Evolutionary conservation across 2,329 filamentous ascomycete species (phyloP).

Genomic region (Trematosphaeria pertusa): DNA sequence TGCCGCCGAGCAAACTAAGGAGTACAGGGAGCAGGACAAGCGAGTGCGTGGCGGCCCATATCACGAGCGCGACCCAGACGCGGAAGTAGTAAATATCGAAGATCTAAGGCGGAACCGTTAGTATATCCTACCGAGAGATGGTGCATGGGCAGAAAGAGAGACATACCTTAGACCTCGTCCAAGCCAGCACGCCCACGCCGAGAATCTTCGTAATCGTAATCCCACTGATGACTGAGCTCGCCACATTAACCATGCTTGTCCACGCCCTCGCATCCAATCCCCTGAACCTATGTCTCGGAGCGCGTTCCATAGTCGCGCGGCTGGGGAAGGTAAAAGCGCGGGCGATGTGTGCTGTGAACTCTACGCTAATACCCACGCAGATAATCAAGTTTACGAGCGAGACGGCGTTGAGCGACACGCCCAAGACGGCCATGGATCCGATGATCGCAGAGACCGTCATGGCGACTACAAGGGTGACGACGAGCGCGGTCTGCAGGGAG

Average conservation of each 20-base stretch:
- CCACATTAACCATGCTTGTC: slow-evolving; percentile 93
- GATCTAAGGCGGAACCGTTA: slow-evolving; percentile 67
- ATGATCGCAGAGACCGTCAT: slow-evolving; percentile 97
- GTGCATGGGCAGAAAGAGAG: neutral
- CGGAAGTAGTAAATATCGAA: slow-evolving; percentile 99
- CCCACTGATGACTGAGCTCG: slow-evolving; percentile 91
- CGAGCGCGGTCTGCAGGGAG: slow-evolving; percentile 78
- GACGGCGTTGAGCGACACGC: slow-evolving; percentile 92
- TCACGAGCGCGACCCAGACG: slow-evolving; percentile 89
- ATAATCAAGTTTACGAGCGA: slow-evolving; percentile 96
- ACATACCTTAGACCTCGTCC: slow-evolving; percentile 80
- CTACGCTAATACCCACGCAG: slow-evolving; percentile 93
- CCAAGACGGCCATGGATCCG: slow-evolving; percentile 88
- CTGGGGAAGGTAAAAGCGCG: slow-evolving; percentile 95
- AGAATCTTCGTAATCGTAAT: slow-evolving; percentile 96
- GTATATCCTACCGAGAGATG: neutral
- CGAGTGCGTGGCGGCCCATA: slow-evolving; percentile 88
- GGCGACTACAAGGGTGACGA: slow-evolving; percentile 84
- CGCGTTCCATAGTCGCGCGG: slow-evolving; percentile 79
- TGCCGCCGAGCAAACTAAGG: slow-evolving; percentile 82
- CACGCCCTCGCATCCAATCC: slow-evolving; percentile 86
- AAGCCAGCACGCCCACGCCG: slow-evolving; percentile 89
- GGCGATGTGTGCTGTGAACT: slow-evolving; percentile 97
- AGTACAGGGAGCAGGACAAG: slow-evolving; percentile 91
- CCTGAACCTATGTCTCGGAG: slow-evolving; percentile 74